phyloP scores from a whole-genome alignment of 2,329 filamentous ascomycete genomes.

The Paracoccidioides lutzii region DNA sequence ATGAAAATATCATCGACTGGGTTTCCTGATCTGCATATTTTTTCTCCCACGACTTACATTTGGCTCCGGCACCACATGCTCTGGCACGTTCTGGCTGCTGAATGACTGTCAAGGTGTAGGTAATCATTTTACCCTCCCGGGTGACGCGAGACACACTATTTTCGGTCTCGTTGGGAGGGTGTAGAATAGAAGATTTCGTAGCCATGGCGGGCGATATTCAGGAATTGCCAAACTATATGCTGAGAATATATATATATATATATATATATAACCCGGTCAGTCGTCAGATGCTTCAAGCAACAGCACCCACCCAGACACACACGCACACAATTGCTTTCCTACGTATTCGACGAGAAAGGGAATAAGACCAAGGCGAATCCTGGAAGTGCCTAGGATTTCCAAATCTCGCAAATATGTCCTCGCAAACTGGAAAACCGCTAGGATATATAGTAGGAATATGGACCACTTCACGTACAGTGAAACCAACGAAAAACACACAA shows the following conservation, averaged over 20 bases:
- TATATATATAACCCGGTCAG: neutral
- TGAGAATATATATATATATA: neutral
- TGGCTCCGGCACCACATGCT: slow-evolving; percentile 88
- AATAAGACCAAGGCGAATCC: no score
- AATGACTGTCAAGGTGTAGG: slow-evolving; percentile 71
- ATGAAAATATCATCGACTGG: neutral
- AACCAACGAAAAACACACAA: no score
- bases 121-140: slow-evolving; percentile 61
- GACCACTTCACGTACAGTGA: no score
- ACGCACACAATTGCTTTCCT: neutral
- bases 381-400: no score
- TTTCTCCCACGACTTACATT: slow-evolving; percentile 50
- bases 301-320: neutral
- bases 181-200: slow-evolving; percentile 22
- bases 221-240: neutral
- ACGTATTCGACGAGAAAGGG: no score
- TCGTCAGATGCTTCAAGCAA: neutral
- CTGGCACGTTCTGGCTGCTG: slow-evolving; percentile 90
- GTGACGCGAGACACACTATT: slow-evolving; percentile 47
- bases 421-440: no score
- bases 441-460: no score
- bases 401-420: no score
- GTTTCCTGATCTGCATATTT: neutral
- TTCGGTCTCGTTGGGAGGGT: slow-evolving; percentile 43
- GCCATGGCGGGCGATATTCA: slow-evolving; percentile 33